Evolutionary conservation across 331 rosid genomes (phyloP).

Genomic region (Rhamnella rubrinervis): DNA sequence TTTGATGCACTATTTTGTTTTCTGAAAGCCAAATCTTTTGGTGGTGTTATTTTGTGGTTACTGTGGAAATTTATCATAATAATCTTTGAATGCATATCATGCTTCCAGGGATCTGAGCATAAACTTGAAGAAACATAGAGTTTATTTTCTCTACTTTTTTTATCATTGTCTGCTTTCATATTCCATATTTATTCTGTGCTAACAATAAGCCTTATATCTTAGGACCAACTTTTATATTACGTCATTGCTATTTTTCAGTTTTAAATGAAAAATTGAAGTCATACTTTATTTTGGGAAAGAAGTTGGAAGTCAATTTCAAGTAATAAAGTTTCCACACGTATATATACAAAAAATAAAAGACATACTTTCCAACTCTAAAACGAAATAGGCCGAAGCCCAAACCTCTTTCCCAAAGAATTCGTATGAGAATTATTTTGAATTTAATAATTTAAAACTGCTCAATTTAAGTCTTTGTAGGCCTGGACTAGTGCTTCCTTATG

Average conservation of each 20-base stretch:
- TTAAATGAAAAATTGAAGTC: background rate
- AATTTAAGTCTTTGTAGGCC: too few species aligned
- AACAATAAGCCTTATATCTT: too few species aligned
- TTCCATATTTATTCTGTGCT: background rate
- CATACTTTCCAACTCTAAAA: too few species aligned
- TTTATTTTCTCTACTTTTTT: background rate
- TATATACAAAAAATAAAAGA: too few species aligned
- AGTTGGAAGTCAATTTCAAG: too few species aligned
- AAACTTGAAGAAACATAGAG: background rate
- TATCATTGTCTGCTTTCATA: background rate
- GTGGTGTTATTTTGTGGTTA: slow-evolving; percentile 40
- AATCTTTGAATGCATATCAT: slow-evolving; percentile 40
- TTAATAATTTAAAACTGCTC: too few species aligned
- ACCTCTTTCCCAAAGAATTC: too few species aligned
- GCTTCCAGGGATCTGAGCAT: slow-evolving; percentile 11
- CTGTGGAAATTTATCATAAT: slow-evolving; percentile 48
- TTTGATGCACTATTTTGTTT: slow-evolving; percentile 36
- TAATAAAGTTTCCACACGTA: too few species aligned
- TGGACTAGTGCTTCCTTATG: too few species aligned
- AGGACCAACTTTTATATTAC: background rate
- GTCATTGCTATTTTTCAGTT: background rate
- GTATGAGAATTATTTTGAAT: too few species aligned
- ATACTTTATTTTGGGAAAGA: too few species aligned
- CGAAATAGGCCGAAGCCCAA: too few species aligned
- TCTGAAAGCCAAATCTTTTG: slow-evolving; percentile 42